phyloP scores from a whole-genome alignment of 257 asterid genomes.

The Lithospermum erythrorhizon region DNA sequence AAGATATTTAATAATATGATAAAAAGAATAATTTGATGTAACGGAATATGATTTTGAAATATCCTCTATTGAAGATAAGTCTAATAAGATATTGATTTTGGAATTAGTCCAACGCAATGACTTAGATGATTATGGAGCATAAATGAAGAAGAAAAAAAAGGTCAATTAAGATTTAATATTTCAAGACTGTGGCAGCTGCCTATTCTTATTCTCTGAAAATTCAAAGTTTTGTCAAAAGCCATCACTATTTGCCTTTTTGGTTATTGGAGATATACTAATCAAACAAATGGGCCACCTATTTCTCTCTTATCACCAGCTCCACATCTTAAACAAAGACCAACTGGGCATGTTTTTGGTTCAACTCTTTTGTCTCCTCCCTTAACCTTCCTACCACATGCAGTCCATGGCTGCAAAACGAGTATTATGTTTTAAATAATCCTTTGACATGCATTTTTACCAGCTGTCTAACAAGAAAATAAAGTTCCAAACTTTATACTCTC shows the following conservation, averaged over 20 bases:
- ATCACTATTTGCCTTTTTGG: neutral
- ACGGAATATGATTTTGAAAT: no score
- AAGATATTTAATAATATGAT: no score
- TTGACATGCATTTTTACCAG: neutral
- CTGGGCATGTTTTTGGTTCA: neutral
- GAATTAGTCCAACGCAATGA: no score
- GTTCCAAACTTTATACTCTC: neutral
- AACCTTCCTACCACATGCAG: neutral
- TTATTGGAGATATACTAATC: neutral
- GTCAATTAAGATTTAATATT: no score
- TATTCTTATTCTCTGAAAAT: no score
- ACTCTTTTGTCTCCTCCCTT: neutral
- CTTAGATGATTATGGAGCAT: no score
- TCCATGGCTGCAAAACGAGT: neutral
- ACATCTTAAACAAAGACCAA: neutral
- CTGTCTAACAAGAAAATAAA: neutral
- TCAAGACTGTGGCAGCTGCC: no score
- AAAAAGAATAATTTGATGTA: no score
- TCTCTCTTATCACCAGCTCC: neutral
- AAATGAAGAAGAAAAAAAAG: no score
- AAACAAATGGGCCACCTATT: neutral
- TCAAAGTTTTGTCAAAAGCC: neutral
- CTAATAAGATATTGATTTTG: no score
- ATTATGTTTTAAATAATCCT: neutral
- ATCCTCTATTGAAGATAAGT: no score